These are phyloP conservation scores for Pseudisothecium myosuroides DNA, from an alignment of 225 moss, liverwort and hornwort genomes.

Conservation along the genomic window DNA sequence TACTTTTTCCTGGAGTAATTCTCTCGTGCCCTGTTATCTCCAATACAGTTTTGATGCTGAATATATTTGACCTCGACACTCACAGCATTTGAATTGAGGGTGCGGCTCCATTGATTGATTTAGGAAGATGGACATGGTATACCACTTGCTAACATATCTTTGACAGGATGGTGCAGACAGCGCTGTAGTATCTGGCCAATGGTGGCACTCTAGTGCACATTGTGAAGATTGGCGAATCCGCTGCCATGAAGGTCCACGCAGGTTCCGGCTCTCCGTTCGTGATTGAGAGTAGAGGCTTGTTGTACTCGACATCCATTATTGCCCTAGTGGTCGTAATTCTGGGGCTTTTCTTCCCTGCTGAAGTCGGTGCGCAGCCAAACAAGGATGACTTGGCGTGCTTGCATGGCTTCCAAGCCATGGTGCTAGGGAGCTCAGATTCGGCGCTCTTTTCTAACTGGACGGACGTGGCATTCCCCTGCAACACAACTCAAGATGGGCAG, in stretches of 20 bases:
- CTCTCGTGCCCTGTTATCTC: background rate
- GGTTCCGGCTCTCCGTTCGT: background rate
- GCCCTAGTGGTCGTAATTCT: background rate
- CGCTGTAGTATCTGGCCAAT: slow-evolving; percentile 1
- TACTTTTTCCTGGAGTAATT: background rate
- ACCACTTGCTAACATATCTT: background rate
- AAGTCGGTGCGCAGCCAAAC: slow-evolving; percentile 9
- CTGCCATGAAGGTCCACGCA: slow-evolving; percentile 24
- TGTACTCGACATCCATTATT: background rate
- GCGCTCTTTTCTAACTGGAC: slow-evolving; percentile 49
- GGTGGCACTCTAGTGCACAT: background rate
- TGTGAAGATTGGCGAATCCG: slow-evolving; percentile 1
- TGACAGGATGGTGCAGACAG: slow-evolving; percentile 18
- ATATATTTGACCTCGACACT: background rate
- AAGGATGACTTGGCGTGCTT: slow-evolving; percentile 51
- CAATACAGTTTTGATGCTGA: background rate
- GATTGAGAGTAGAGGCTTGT: background rate
- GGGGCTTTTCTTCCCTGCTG: background rate
- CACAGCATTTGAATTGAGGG: background rate
- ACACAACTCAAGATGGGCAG: slow-evolving; percentile 8
- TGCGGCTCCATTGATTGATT: background rate
- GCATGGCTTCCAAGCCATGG: slow-evolving; percentile 28
- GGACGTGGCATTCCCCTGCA: slow-evolving; percentile 61
- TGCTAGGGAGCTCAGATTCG: background rate
- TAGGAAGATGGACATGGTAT: background rate